Conservation (phyloP, 176 grass and related monocot genomes). For the Otatea glauca region DNA sequence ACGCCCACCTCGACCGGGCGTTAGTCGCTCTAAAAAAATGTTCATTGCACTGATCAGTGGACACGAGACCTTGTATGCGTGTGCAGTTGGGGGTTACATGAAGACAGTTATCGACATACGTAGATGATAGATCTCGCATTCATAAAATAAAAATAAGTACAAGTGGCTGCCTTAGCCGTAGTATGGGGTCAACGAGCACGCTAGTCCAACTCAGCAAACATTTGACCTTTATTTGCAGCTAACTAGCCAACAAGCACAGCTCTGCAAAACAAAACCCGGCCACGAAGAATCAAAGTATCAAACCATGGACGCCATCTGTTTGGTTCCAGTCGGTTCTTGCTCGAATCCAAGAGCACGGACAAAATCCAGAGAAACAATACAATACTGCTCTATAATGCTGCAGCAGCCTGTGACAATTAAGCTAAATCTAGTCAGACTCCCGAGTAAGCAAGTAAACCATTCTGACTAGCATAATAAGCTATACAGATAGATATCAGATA, state of each 20-base stretch:
- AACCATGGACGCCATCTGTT: slow-evolving; percentile 48
- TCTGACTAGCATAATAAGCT: not conserved
- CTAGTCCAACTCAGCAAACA: slow-evolving; percentile 42
- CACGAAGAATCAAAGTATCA: not conserved
- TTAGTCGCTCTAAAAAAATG: no score
- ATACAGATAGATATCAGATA: not conserved
- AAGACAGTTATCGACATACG: slow-evolving; percentile 40
- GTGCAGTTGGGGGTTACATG: slow-evolving; percentile 31
- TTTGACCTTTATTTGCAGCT: slow-evolving; percentile 26
- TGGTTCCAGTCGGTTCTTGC: slow-evolving; percentile 13
- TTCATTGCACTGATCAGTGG: not conserved
- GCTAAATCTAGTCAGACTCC: slow-evolving; percentile 3
- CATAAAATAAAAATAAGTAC: not conserved
- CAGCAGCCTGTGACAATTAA: slow-evolving; percentile 32
- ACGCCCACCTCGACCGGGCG: no score
- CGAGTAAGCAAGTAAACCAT: not conserved
- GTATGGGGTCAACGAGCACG: slow-evolving; percentile 44
- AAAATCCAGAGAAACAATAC: slow-evolving; percentile 35
- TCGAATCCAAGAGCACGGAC: slow-evolving; percentile 8
- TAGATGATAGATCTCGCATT: not conserved
- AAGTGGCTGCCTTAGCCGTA: slow-evolving; percentile 32
- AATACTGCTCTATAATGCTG: not conserved
- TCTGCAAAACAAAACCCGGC: slow-evolving; percentile 24
- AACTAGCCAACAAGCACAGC: slow-evolving; percentile 35
- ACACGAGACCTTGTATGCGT: slow-evolving; percentile 37